Evolutionary conservation across 768 basidiomycete species (phyloP), one percentile per base, ranked within the genome.

Genomic region (Bullera alba): DNA sequence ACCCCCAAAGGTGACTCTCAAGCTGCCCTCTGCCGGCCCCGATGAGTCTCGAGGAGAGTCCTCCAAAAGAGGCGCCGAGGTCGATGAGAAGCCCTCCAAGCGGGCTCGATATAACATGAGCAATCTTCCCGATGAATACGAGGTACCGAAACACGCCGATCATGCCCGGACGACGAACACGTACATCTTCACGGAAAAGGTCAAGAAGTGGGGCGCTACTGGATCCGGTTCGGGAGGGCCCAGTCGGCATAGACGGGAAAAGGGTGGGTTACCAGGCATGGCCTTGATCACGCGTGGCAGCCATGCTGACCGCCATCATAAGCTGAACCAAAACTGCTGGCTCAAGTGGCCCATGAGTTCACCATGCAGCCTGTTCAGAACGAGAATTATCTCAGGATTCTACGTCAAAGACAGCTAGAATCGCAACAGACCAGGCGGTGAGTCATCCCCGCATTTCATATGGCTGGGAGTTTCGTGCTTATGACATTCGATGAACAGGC

Each of bases 81-180:
- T 29, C 28, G 48, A 21, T 23, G 10, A 34, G 37, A 16, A 25
- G 7, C 37, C 15, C 16, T n/a, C n/a, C 42, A 46, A 44, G 28
- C 17, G 38, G 34, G 17, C 48, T 17, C 23, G 25, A 10, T 70
- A 67, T 32, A 53, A 63, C 19, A 60, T 57, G n/a, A 38, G 51
- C 0, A 58, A 58, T 17, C 59, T 76, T 19, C 73, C 74, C 4
- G 84, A 85, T 61, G 79, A 82, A 70, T 96, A 89, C 74, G 86
- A 89, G 60, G 77, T 96, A 28, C 84, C 87, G 36, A 87, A 93
- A 81, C 82, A 89, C 36, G 85, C 87, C 55, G 84, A 87, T 55
- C n/a, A n/a, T n/a, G n/a, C n/a, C n/a, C 73, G 80, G 27, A 84
- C 87, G 7, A 85, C 53, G 43, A 67, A 67, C 39, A 51, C 58